Evolutionary conservation across 1,284 basidiomycete genomes (phyloP).

Genomic region (Ganoderma multipileum): DNA sequence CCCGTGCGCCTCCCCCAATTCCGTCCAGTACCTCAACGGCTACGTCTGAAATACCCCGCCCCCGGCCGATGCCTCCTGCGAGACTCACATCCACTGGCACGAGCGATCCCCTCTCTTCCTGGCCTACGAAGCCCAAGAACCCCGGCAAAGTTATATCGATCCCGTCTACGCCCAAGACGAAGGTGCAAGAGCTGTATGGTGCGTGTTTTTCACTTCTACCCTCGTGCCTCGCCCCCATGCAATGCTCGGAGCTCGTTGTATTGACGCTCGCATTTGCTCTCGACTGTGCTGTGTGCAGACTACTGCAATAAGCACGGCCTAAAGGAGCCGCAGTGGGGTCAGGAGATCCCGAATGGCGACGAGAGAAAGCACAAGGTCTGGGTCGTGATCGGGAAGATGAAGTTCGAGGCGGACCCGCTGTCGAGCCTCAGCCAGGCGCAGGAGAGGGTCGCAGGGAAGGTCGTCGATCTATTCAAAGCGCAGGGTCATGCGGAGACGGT

Average conservation of each 20-base stretch:
- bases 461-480: conserved; percentile 43
- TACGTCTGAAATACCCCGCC: not conserved
- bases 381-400: conserved; percentile 49
- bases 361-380: conserved; percentile 45
- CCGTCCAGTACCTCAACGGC: too few species aligned
- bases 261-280: not conserved
- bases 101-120: conserved; percentile 3
- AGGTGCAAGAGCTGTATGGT: conserved; percentile 40
- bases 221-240: too few species aligned
- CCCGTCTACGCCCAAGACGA: conserved; percentile 31
- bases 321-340: conserved; percentile 42
- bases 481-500: not conserved
- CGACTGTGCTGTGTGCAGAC: conserved; percentile 33
- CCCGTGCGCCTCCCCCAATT: not conserved
- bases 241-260: not conserved
- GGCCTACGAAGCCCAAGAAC: conserved; percentile 4
- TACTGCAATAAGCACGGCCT: conserved; percentile 39
- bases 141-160: conserved; percentile 21
- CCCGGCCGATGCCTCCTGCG: not conserved
- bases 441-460: conserved; percentile 48
- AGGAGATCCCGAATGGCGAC: conserved; percentile 34
- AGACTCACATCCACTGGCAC: not conserved
- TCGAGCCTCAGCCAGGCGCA: conserved; percentile 43
- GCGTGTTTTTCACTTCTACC: conserved; percentile 6
- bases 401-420: conserved; percentile 46